Percentiles rank a stretch among this genome's conserved stretches.
These are phyloP conservation scores for Podospora pseudocomata DNA, from an alignment of 495 filamentous ascomycete genomes.

Conservation along the genomic window DNA sequence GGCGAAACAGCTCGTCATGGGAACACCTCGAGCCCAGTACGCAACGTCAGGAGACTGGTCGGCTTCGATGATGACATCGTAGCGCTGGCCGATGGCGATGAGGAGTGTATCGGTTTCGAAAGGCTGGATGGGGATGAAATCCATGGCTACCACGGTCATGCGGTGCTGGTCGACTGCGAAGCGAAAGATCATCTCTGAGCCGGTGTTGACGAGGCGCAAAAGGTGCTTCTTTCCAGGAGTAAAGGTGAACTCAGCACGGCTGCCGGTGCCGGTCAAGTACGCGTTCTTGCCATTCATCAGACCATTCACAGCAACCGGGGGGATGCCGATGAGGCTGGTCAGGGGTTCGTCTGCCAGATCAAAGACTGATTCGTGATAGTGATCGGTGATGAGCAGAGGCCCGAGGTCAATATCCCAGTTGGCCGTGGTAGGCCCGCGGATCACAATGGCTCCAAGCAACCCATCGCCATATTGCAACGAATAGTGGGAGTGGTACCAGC, in stretches of 20 bases:
- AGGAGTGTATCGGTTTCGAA: slow-evolving; percentile 40
- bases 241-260: slow-evolving; percentile 36
- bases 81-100: slow-evolving; percentile 65
- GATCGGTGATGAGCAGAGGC: slow-evolving; percentile 47
- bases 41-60: slow-evolving; percentile 42
- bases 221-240: slow-evolving; percentile 45
- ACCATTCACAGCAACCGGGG: slow-evolving; percentile 26
- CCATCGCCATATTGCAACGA: slow-evolving; percentile 52
- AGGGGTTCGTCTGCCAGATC: slow-evolving; percentile 21
- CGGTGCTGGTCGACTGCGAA: slow-evolving; percentile 52
- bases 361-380: slow-evolving; percentile 34
- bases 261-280: slow-evolving; percentile 25
- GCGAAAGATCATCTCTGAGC: slow-evolving; percentile 47
- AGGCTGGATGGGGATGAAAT: slow-evolving; percentile 51
- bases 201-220: slow-evolving; percentile 55
- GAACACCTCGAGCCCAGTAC: background rate
- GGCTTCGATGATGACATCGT: slow-evolving; percentile 64
- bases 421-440: slow-evolving; percentile 46
- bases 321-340: slow-evolving; percentile 20
- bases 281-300: slow-evolving; percentile 43
- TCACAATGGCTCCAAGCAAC: slow-evolving; percentile 44
- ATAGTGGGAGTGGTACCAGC: slow-evolving; percentile 61
- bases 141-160: slow-evolving; percentile 50
- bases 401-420: slow-evolving; percentile 52
- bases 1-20: slow-evolving; percentile 53